Evolutionary conservation across 2,329 filamentous ascomycete genomes (phyloP), one percentile per base, ranked within the genome.

Genomic region (Zarea fungicola): DNA sequence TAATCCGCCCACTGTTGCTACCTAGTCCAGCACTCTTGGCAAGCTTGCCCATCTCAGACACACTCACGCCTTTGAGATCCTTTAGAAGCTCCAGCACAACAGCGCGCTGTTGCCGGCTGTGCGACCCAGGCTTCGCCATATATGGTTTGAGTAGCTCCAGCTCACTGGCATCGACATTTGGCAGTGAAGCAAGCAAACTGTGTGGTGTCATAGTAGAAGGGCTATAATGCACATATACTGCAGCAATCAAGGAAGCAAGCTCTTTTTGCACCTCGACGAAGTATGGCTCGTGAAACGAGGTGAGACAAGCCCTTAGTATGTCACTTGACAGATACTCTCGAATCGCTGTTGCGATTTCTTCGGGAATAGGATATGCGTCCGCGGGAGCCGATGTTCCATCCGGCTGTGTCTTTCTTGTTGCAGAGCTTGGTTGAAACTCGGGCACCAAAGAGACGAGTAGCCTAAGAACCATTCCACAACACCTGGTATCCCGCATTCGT

Each of bases 241-340:
- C 80, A 0, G 91, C 91, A 53, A 99, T 96, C 31, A 97, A 75
- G 19, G 84, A 80, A 1, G 90, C 92, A 19, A 99, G 77, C 44
- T 99, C 91, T 63, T 91, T 92, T 61, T 99, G 93, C 54, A 95
- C 81, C 57, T 99, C 93, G 28, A 96, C 91, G 66, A 97, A 99
- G 66, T 97, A 96, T 0, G 89, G 85, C 57, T 99, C 93, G 67
- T 97, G 88, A 43, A 99, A 81, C 2, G 88, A 95, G 2, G 85
- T 88, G 63, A 96, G 88, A 60, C 87, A 92, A 0, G 90, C 89
- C 70, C 91, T 89, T 42, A 99, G 78, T 3, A 97, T 89, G 56
- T 96, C 87, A 5, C 83, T 83, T 45, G 84, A 89, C 61, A 97
- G 91, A 66, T 91, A 99, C 61, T 96, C 89, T 45, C 91, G 84